Evolutionary conservation across 441 rosid genomes (phyloP).

Genomic region (Gossypium gossypioides): DNA sequence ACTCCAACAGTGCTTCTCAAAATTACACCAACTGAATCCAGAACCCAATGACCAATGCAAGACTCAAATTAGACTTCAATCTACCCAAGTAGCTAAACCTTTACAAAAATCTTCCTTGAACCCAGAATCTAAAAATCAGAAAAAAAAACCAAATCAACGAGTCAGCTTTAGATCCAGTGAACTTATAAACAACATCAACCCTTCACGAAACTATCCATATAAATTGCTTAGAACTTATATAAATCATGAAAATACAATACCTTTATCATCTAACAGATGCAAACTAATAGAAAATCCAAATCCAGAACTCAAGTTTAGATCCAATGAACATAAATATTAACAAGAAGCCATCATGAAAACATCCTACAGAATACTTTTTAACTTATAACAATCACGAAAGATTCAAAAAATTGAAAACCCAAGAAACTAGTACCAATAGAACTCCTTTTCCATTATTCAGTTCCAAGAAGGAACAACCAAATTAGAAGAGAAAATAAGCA

Average conservation of each 20-base stretch:
- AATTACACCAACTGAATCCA: not conserved
- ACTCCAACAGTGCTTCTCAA: constrained; percentile 7
- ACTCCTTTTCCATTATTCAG: not conserved
- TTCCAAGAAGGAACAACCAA: not conserved
- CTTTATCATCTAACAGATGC: not conserved
- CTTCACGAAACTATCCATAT: not conserved
- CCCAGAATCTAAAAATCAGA: constrained; percentile 20
- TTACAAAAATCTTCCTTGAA: constrained; percentile 15
- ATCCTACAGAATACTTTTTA: not conserved
- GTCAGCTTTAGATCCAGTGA: not conserved
- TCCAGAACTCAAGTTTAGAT: constrained; percentile 16
- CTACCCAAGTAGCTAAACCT: not conserved
- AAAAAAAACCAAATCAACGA: not conserved
- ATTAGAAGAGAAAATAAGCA: not conserved
- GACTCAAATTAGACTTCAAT: not conserved
- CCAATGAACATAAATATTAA: not conserved
- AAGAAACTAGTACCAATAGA: not conserved
- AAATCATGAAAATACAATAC: not conserved
- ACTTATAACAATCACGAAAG: not conserved
- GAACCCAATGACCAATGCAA: not conserved
- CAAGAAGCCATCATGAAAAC: not conserved
- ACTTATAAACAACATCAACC: not conserved
- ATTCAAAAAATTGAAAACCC: not conserved
- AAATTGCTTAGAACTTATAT: not conserved
- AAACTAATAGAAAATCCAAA: constrained; percentile 1